These are phyloP conservation scores for Beauveria pseudobassiana DNA, from an alignment of 2,329 filamentous ascomycete species.

Conservation along the genomic window DNA sequence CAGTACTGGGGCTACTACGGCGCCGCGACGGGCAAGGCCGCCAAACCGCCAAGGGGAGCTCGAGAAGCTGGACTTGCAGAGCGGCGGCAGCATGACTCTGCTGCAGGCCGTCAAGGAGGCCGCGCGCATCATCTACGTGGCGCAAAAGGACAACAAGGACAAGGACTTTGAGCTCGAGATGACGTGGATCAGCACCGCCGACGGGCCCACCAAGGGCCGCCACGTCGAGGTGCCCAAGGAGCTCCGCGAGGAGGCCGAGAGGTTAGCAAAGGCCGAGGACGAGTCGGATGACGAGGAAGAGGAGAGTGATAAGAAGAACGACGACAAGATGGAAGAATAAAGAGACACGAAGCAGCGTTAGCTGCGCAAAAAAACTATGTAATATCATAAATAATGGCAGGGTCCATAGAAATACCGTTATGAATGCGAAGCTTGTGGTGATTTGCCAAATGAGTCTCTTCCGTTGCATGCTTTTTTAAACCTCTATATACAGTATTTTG, in stretches of 20 bases:
- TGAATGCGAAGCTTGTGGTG: conserved; percentile 23
- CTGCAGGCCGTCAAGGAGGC: conserved; percentile 92
- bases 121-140: conserved; percentile 92
- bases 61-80: conserved; percentile 88
- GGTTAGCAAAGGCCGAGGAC: conserved; percentile 80
- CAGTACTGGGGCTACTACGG: conserved; percentile 99
- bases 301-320: conserved; percentile 48
- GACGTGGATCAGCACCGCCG: conserved; percentile 86
- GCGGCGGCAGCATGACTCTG: conserved; percentile 67
- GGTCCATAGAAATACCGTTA: not conserved
- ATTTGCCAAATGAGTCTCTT: not conserved
- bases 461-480: not conserved
- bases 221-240: conserved; percentile 92
- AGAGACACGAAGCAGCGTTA: conserved; percentile 15
- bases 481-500: not conserved
- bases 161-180: conserved; percentile 99
- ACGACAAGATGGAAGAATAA: conserved; percentile 88
- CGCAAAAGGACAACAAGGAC: conserved; percentile 98
- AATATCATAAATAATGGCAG: conserved; percentile 25
- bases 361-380: conserved; percentile 20
- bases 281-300: conserved; percentile 84
- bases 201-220: conserved; percentile 84
- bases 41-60: conserved; percentile 94
- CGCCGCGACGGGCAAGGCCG: conserved; percentile 91
- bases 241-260: conserved; percentile 84